Percentiles rank a stretch among this genome's conserved stretches.
Evolutionary conservation across 1,284 basidiomycete genomes (phyloP).

Genomic region (Ganoderma meredithae): DNA sequence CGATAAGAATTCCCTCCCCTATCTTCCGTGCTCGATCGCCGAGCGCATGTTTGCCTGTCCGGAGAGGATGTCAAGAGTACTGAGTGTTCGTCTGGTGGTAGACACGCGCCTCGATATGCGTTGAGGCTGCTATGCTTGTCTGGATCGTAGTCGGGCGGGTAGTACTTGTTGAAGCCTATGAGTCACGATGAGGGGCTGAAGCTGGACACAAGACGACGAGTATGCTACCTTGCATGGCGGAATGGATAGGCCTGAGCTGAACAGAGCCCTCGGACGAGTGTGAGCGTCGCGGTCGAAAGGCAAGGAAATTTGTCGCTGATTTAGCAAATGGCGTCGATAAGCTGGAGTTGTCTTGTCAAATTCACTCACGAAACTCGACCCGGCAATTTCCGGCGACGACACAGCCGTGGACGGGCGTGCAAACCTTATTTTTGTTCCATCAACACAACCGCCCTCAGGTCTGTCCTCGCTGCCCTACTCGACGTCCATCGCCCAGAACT

Average conservation of each 20-base stretch:
- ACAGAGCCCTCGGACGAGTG: not conserved
- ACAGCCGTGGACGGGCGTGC: slow-evolving; percentile 21
- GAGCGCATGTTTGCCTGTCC: slow-evolving; percentile 89
- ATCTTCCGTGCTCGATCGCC: slow-evolving; percentile 92
- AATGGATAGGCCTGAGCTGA: not conserved
- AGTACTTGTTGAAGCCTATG: slow-evolving; percentile 88
- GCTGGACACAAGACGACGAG: not conserved
- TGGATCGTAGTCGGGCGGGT: slow-evolving; percentile 92
- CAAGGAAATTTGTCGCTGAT: slow-evolving; percentile 21
- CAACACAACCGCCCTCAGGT: slow-evolving; percentile 44
- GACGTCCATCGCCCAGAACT: slow-evolving; percentile 2
- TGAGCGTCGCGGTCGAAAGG: slow-evolving; percentile 8
- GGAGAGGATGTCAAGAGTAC: slow-evolving; percentile 27
- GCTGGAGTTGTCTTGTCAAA: not conserved
- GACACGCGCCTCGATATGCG: slow-evolving; percentile 67
- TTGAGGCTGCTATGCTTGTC: slow-evolving; percentile 86
- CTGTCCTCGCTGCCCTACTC: slow-evolving; percentile 17
- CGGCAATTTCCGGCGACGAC: slow-evolving; percentile 20
- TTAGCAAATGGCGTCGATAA: not conserved
- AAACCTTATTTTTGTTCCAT: slow-evolving; percentile 45
- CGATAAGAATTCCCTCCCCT: slow-evolving; percentile 93
- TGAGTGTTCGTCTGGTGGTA: not conserved
- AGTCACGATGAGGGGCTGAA: not conserved
- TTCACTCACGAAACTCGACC: not conserved
- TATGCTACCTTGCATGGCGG: slow-evolving; percentile 41